Evolutionary conservation across 2,329 filamentous ascomycete genomes (phyloP).

Genomic region (Fonsecaea erecta): DNA sequence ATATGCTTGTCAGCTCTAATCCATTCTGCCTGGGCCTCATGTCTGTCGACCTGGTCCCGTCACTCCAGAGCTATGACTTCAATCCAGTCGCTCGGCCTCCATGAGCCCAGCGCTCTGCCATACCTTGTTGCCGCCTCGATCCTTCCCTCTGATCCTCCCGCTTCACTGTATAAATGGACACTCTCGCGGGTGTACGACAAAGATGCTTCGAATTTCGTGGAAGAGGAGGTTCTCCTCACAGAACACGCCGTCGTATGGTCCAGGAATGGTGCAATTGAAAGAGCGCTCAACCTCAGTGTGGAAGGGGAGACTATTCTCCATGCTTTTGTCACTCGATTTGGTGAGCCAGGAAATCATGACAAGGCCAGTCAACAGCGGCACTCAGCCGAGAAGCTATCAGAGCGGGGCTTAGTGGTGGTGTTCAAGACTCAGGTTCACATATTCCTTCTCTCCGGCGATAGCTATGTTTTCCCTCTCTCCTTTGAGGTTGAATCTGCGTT

Average conservation of each 20-base stretch:
- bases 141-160: conserved; percentile 68
- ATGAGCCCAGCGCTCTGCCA: conserved; percentile 80
- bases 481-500: conserved; percentile 92
- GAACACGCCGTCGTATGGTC: conserved; percentile 84
- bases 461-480: conserved; percentile 87
- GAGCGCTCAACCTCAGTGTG: conserved; percentile 81
- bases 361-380: conserved; percentile 10
- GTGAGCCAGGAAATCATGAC: conserved; percentile 48
- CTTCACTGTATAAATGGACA: conserved; percentile 73
- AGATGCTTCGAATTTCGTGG: conserved; percentile 51
- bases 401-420: conserved; percentile 75
- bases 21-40: conserved; percentile 16
- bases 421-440: conserved; percentile 92
- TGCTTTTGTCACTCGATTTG: conserved; percentile 83
- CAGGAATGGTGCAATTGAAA: conserved; percentile 79
- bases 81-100: conserved; percentile 86
- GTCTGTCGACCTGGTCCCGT: conserved; percentile 20
- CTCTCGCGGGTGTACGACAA: conserved; percentile 48
- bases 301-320: conserved; percentile 88
- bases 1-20: conserved; percentile 15
- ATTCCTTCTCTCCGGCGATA: conserved; percentile 85
- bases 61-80: conserved; percentile 70
- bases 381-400: neutral
- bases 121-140: conserved; percentile 83
- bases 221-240: conserved; percentile 82